phyloP scores from a whole-genome alignment of 2,329 filamentous ascomycete species.

The Colletotrichum musae region DNA sequence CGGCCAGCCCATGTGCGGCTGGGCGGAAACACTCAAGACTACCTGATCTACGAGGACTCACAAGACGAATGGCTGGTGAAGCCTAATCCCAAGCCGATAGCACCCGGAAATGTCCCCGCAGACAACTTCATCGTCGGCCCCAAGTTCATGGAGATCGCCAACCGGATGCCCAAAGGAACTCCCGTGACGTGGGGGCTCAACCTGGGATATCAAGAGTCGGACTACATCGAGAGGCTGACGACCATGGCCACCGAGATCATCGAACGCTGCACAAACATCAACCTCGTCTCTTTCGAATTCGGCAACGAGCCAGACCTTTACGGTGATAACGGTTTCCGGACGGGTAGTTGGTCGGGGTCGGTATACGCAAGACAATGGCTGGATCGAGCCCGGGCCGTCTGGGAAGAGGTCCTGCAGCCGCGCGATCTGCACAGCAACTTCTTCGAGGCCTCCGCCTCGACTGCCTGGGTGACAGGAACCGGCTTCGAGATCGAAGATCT shows the following conservation, averaged over 20 bases:
- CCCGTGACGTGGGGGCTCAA: constrained; percentile 36
- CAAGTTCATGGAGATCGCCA: constrained; percentile 38
- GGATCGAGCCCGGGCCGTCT: constrained; percentile 32
- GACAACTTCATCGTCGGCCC: constrained; percentile 38
- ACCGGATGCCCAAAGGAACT: constrained; percentile 35
- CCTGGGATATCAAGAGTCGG: constrained; percentile 30
- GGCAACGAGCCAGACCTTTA: constrained; percentile 39
- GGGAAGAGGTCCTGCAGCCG: constrained; percentile 29
- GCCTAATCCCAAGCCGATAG: constrained; percentile 27
- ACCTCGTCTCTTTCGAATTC: constrained; percentile 37
- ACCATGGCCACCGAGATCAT: constrained; percentile 36
- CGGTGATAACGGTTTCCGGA: constrained; percentile 27
- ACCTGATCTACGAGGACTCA: constrained; percentile 34
- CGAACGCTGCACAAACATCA: constrained; percentile 36
- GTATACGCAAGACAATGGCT: constrained; percentile 30
- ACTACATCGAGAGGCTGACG: constrained; percentile 32
- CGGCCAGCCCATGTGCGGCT: constrained; percentile 30
- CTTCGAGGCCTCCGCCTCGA: constrained; percentile 35
- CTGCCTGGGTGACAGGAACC: constrained; percentile 35
- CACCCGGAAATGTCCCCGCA: constrained; percentile 23
- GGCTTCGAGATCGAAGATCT: constrained; percentile 35
- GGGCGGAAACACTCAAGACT: constrained; percentile 38
- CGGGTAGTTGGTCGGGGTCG: constrained; percentile 21
- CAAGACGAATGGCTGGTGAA: constrained; percentile 37
- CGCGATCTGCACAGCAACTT: constrained; percentile 31